Conservation (phyloP, 2,329 filamentous ascomycete species). For the Coniella vitis region DNA sequence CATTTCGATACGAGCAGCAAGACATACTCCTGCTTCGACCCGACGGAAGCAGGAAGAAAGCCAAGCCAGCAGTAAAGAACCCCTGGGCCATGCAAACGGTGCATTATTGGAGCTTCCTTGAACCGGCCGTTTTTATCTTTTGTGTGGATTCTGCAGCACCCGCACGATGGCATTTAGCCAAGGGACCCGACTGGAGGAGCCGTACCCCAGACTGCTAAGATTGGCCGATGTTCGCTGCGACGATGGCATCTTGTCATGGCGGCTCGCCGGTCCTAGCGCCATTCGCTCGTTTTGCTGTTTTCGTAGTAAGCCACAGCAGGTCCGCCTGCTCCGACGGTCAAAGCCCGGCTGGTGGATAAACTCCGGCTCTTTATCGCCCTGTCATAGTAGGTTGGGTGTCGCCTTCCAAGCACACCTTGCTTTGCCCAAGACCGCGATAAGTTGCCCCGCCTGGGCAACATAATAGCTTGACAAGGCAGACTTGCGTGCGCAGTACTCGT, state of each 20-base stretch:
- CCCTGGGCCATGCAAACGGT: no score
- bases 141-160: neutral
- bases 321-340: neutral
- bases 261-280: slow-evolving; percentile 12
- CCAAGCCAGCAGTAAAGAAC: no score
- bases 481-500: no score
- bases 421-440: no score
- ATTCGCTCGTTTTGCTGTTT: neutral
- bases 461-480: no score
- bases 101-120: no score
- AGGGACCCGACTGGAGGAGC: slow-evolving; percentile 3
- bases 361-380: neutral
- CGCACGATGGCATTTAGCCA: neutral
- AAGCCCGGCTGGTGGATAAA: slow-evolving; percentile 15
- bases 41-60: no score
- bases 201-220: neutral
- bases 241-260: neutral
- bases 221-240: neutral
- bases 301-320: neutral
- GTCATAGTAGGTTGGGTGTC: no score
- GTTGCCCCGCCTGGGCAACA: no score
- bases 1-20: neutral
- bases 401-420: no score
- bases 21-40: no score
- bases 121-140: neutral